Evolutionary conservation across 352 stramenopile genomes (phyloP), one percentile per base, ranked within the genome.

Genomic region (Globisporangium abappressorium): DNA sequence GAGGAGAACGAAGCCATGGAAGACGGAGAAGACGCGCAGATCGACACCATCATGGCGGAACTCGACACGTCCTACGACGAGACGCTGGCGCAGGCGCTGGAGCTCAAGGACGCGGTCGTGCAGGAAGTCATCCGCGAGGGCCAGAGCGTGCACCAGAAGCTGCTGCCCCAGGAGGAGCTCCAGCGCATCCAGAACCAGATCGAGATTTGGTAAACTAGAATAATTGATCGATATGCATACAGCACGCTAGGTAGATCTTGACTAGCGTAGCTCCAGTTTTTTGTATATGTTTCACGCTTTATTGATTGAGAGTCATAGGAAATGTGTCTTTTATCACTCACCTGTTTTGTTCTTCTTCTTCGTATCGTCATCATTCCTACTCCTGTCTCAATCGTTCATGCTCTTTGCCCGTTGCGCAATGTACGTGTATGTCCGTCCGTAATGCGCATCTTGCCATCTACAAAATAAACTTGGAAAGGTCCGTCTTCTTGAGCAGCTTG

Each of bases 401-500:
- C 20, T 30, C 30, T 5, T 62, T n/a, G 12, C 22, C 34, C 38
- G 3, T 33, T 62, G 28, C 34, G n/a, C 28, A 12, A 8, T 63
- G 57, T 24, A 14, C 36, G 12, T 28, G 60, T 30, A 22, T 65
- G 38, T 46, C 38, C 38, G 12, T 46, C 38, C 38, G 12, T 4
- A 46, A 46, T 46, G 12, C 38, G 38, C 18, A 20, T 26, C 18
- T 28, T 22, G 1, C 26, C 43, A 61, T 81, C 81, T 97, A 99
- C 75, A 99, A 89, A 85, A 99, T 99, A 80, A 98, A 99, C 84
- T 98, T 98, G 65, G 95, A 98, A 38, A 99, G 87, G 77, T 99
- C 97, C 66, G 88, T 97, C 70, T 93, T 95, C 79, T 97, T 97
- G 71, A 99, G 89, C 68, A 99, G 81, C 58, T 97, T 96, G 62